Conservation (phyloP, 176 grass and related monocot species). For the Oryza punctata region DNA sequence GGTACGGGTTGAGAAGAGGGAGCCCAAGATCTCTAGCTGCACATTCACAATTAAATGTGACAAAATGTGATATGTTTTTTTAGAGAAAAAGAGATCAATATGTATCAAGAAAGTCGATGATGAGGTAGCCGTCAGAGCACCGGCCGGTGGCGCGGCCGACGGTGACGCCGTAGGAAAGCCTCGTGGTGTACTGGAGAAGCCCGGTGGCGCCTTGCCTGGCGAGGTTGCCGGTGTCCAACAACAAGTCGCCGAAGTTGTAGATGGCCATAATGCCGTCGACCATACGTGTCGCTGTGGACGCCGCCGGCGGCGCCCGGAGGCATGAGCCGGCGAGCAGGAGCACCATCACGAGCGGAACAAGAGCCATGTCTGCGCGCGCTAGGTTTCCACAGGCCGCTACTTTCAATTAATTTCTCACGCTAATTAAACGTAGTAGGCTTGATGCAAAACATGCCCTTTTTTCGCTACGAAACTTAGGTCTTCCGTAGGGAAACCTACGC, state of each 20-base stretch:
- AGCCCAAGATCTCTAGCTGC: constrained; percentile 46
- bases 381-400: too few species aligned
- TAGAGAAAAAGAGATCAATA: too few species aligned
- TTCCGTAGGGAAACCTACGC: too few species aligned
- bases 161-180: constrained; percentile 12
- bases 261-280: constrained; percentile 21
- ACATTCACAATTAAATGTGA: background rate
- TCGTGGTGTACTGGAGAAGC: background rate
- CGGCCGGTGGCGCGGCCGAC: constrained; percentile 10
- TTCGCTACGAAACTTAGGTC: too few species aligned
- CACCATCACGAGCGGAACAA: background rate
- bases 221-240: constrained; percentile 36
- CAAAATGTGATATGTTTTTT: too few species aligned
- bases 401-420: too few species aligned
- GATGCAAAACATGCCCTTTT: too few species aligned
- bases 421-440: too few species aligned
- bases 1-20: constrained; percentile 55
- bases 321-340: background rate
- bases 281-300: background rate
- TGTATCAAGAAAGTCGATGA: constrained; percentile 41
- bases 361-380: background rate
- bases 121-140: constrained; percentile 50
- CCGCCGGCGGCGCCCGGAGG: background rate
- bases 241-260: constrained; percentile 39
- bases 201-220: constrained; percentile 10